Base-by-base conservation (phyloP, 345 rosid species). In the Trapa incisa region DNA sequence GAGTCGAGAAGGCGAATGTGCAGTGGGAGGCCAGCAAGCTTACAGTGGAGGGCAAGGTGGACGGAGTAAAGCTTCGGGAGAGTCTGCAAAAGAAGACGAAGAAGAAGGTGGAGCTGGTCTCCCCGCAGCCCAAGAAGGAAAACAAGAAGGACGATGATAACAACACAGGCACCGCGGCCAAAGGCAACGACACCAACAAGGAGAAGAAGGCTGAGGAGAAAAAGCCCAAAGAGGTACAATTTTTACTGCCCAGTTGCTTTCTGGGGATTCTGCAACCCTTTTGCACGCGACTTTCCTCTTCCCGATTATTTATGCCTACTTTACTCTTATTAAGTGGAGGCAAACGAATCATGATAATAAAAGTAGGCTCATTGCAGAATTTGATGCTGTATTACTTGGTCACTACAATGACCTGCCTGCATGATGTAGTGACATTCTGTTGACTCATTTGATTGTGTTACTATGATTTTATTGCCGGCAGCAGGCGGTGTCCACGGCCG, bases 51-150 rank as follows among this genome's bases (percentile, higher is more conserved):
- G 86, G 86, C 6, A 76, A 68, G 37, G 76, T 82, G n/a, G 78
- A 82, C 64, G 80, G 83, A 37, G 14, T 60, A 37, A 54, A 75
- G 76, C 69, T 82, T 48, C 74, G 71, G 29, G 79, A 80, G 54
- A 29, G 17, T 61, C 71, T 82, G 68, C 77, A 76, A 13, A 56
- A 53, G 37, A 80, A 78, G 42, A 78, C 79, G 47, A 76, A 74
- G 76, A 80, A 78, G 79, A 75, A 82, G 47, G 80, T 82, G 33
- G 80, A 80, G 37, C 72, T 82, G 14, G 71, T 82, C 37, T 80
- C 80, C 57, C 86, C 82, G 0, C 80, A 80, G 41, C 72, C 67
- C 17, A 73, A 74, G 37, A 37, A 68, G 3, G 47, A 69, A 50
- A 47, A 37, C 52, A 60, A 65, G 15, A 22, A 38, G 38, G 65